A percentile compares a stretch with the other conserved stretches of the same genome.
Evolutionary conservation across 2,329 filamentous ascomycete genomes (phyloP).

Genomic region (Claviceps citrina): DNA sequence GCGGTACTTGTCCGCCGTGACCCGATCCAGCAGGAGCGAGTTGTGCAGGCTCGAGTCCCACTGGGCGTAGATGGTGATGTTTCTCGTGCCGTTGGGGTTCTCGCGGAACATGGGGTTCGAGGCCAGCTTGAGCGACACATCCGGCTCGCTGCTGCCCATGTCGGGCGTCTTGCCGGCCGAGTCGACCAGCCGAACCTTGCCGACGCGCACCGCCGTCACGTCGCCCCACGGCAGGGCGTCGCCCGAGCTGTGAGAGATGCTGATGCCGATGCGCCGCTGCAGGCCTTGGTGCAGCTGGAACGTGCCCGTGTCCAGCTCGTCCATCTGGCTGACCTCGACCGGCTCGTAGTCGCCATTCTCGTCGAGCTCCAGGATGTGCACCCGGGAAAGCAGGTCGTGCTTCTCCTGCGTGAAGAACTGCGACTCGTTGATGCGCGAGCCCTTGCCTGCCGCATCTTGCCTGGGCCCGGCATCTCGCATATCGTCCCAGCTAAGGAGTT

Average conservation of each 20-base stretch:
- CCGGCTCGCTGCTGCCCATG: conserved; percentile 53
- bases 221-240: conserved; percentile 81
- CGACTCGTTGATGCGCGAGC: conserved; percentile 66
- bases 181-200: conserved; percentile 70
- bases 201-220: conserved; percentile 60
- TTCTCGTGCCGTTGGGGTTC: conserved; percentile 80
- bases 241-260: conserved; percentile 80
- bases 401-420: conserved; percentile 90
- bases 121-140: conserved; percentile 63
- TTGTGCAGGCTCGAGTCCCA: conserved; percentile 94
- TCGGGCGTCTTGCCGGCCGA: conserved; percentile 73
- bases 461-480: conserved; percentile 67
- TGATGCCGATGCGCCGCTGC: conserved; percentile 74
- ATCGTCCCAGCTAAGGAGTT: conserved; percentile 95
- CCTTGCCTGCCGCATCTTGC: conserved; percentile 33
- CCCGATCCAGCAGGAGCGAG: conserved; percentile 83
- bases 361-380: conserved; percentile 82
- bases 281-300: conserved; percentile 93
- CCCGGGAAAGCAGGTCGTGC: conserved; percentile 75
- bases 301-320: conserved; percentile 69
- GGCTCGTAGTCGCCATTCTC: conserved; percentile 84
- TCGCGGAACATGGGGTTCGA: conserved; percentile 65
- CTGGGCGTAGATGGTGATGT: conserved; percentile 73
- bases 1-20: conserved; percentile 81
- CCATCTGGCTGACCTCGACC: conserved; percentile 80